These are phyloP conservation scores for Fusarium keratoplasticum DNA, from an alignment of 2,329 filamentous ascomycete genomes.

Conservation along the genomic window DNA sequence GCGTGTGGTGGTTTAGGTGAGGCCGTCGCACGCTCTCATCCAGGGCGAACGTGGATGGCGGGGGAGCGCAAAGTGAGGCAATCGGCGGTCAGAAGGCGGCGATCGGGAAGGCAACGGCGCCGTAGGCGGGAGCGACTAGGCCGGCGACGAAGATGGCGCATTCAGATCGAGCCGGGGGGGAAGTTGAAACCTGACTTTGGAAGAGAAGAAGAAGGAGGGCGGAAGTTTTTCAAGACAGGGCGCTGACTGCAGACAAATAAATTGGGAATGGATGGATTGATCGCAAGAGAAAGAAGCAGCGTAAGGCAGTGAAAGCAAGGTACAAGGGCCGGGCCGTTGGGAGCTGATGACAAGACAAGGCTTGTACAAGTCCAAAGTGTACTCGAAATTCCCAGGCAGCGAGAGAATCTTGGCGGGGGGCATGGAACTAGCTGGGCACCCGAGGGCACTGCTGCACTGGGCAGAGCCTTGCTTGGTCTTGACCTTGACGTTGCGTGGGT, in stretches of 20 bases:
- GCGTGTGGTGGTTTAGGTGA: slow-evolving; percentile 5
- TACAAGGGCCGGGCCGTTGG: slow-evolving; percentile 19
- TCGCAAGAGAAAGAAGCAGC: not conserved
- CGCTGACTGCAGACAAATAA: slow-evolving; percentile 4
- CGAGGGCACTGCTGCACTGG: slow-evolving; percentile 1
- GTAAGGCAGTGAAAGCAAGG: slow-evolving; percentile 13
- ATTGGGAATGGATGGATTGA: slow-evolving; percentile 5
- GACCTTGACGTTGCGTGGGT: not conserved
- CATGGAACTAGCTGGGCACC: not conserved
- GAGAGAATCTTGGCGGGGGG: slow-evolving; percentile 27
- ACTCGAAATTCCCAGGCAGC: slow-evolving; percentile 10
- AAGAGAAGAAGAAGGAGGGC: not conserved
- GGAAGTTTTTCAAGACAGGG: not conserved
- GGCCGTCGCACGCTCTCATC: slow-evolving; percentile 32
- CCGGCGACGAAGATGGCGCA: slow-evolving; percentile 29
- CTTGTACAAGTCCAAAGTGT: slow-evolving; percentile 4
- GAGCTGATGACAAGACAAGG: slow-evolving; percentile 37
- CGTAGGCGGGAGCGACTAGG: slow-evolving; percentile 11
- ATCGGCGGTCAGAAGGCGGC: slow-evolving; percentile 37
- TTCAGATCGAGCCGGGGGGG: slow-evolving; percentile 5
- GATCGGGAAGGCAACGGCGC: slow-evolving; percentile 15
- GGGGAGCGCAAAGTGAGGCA: slow-evolving; percentile 34
- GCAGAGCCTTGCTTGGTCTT: not conserved
- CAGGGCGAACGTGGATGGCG: slow-evolving; percentile 32
- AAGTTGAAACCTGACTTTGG: not conserved